Evolutionary conservation across 2,329 filamentous ascomycete species (phyloP).

Genomic region (Penicillium hordei): DNA sequence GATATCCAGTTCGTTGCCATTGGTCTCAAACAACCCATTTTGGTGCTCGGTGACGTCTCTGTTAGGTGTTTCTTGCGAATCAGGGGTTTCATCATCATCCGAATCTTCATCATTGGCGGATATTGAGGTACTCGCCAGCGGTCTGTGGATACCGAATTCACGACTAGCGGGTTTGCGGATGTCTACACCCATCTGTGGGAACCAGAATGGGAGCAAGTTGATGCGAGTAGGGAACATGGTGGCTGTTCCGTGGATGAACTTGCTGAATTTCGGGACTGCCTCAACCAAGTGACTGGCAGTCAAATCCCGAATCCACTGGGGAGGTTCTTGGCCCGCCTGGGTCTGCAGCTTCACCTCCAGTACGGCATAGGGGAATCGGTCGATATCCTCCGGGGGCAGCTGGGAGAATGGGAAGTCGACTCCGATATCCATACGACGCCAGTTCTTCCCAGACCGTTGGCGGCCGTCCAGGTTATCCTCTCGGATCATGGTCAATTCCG

Average conservation of each 20-base stretch:
- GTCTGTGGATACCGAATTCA: conserved; percentile 85
- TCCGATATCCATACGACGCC: conserved; percentile 95
- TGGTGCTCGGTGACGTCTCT: conserved; percentile 27
- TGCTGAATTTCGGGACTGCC: conserved; percentile 98
- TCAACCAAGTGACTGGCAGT: conserved; percentile 93
- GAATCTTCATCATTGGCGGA: conserved; percentile 76
- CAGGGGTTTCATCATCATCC: conserved; percentile 59
- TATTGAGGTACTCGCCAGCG: conserved; percentile 70
- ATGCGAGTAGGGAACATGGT: conserved; percentile 84
- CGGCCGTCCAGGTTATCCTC: conserved; percentile 91
- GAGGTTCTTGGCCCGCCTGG: conserved; percentile 89
- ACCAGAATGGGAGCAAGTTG: conserved; percentile 91
- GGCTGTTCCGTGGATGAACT: conserved; percentile 95
- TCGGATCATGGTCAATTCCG: conserved; percentile 89
- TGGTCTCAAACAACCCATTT: conserved; percentile 50
- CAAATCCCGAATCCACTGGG: conserved; percentile 93
- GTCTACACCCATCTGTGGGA: conserved; percentile 96
- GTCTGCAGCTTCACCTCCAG: conserved; percentile 98
- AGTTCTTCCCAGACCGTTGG: conserved; percentile 77
- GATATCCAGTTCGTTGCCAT: conserved; percentile 62
- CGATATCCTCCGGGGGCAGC: conserved; percentile 77
- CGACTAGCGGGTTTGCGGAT: conserved; percentile 90
- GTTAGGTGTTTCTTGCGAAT: conserved; percentile 7
- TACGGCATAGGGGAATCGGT: conserved; percentile 92
- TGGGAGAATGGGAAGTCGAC: conserved; percentile 94